These are phyloP conservation scores for Cladosporium sp. DNA, from an alignment of 2,329 filamentous ascomycete species.

Conservation along the genomic window DNA sequence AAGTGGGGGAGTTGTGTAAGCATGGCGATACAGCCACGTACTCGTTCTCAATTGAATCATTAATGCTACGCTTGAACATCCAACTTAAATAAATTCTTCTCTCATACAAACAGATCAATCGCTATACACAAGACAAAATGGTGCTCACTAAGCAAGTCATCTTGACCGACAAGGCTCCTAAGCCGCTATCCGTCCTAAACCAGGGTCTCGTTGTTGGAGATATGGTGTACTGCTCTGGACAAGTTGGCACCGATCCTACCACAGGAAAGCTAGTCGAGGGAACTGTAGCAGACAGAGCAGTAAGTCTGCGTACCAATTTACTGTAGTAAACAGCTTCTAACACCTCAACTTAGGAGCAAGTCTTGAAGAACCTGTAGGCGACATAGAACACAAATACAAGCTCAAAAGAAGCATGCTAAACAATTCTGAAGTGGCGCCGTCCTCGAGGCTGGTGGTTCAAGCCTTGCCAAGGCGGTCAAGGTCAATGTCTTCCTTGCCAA, in stretches of 20 bases:
- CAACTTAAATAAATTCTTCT: background rate
- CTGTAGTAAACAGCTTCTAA: background rate
- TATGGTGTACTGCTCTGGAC: slow-evolving; percentile 70
- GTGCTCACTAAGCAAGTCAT: slow-evolving; percentile 31
- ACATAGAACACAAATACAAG: background rate
- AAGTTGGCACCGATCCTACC: slow-evolving; percentile 59
- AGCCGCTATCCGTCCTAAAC: slow-evolving; percentile 25
- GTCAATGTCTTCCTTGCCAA: slow-evolving; percentile 67
- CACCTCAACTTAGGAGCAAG: slow-evolving; percentile 47
- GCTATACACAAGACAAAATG: slow-evolving; percentile 21
- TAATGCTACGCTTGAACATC: background rate
- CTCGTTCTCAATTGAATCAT: background rate
- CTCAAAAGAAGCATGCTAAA: background rate
- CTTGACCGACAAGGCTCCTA: slow-evolving; percentile 34
- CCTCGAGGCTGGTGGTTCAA: slow-evolving; percentile 62
- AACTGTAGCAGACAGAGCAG: slow-evolving; percentile 57
- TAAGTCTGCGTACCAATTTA: slow-evolving; percentile 35
- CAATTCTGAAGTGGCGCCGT: slow-evolving; percentile 45
- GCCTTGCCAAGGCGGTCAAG: slow-evolving; percentile 64
- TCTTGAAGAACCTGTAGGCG: slow-evolving; percentile 57
- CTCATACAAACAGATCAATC: background rate
- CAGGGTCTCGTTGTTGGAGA: slow-evolving; percentile 53
- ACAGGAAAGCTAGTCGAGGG: slow-evolving; percentile 59
- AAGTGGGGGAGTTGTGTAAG: slow-evolving; percentile 1
- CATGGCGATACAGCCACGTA: slow-evolving; percentile 5